A percentile compares a stretch with the other conserved stretches of the same genome.
These are phyloP conservation scores for Nepenthes mirabilis DNA, from an alignment of 148 eudicot genomes.

Conservation along the genomic window DNA sequence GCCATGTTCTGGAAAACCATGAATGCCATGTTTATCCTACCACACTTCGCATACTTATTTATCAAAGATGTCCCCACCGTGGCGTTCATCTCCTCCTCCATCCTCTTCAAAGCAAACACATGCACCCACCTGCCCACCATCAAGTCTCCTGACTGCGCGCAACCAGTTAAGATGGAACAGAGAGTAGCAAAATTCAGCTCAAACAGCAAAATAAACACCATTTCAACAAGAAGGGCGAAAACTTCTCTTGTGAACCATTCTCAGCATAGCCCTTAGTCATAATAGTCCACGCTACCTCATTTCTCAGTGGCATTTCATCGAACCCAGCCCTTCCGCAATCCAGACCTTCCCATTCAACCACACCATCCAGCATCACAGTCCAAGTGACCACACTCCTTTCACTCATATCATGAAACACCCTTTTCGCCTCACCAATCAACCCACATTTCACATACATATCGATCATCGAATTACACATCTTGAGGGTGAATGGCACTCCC, in stretches of 20 bases:
- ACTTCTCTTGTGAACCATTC: slow-evolving; percentile 22
- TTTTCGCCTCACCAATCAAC: slow-evolving; percentile 32
- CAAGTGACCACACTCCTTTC: slow-evolving; percentile 28
- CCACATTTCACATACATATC: slow-evolving; percentile 77
- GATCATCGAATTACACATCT: slow-evolving; percentile 44
- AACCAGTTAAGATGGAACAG: slow-evolving; percentile 20
- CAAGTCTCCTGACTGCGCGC: slow-evolving; percentile 21
- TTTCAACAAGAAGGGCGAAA: slow-evolving; percentile 15
- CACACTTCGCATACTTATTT: slow-evolving; percentile 40
- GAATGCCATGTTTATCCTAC: slow-evolving; percentile 18
- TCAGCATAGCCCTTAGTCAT: slow-evolving; percentile 20
- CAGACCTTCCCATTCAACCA: slow-evolving; percentile 23
- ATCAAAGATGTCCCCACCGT: slow-evolving; percentile 21
- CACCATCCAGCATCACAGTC: slow-evolving; percentile 27
- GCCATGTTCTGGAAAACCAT: slow-evolving; percentile 14
- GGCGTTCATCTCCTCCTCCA: slow-evolving; percentile 9
- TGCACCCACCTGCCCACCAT: slow-evolving; percentile 26
- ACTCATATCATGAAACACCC: slow-evolving; percentile 21
- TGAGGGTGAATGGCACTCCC: slow-evolving; percentile 19
- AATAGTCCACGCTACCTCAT: slow-evolving; percentile 29
- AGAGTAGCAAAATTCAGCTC: slow-evolving; percentile 10
- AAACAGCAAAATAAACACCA: slow-evolving; percentile 12
- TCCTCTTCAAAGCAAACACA: slow-evolving; percentile 14
- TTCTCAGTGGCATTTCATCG: slow-evolving; percentile 25
- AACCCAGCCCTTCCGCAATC: slow-evolving; percentile 20